Conservation (phyloP, 163 green algal genomes). For the Chloromonas sp. region DNA sequence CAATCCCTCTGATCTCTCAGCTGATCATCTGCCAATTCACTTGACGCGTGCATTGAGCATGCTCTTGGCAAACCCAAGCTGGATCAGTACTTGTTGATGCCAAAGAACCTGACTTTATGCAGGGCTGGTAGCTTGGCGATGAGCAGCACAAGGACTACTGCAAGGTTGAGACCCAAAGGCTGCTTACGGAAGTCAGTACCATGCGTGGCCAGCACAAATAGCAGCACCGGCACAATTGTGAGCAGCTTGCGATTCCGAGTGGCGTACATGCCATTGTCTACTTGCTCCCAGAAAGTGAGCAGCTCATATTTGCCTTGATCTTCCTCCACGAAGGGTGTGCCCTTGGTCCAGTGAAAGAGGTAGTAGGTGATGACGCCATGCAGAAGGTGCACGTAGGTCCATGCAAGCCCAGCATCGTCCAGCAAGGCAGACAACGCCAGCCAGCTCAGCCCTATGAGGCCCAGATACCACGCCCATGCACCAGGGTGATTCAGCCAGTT, state of each 20-base stretch:
- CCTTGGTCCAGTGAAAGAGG: conserved; percentile 93
- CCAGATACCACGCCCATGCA: conserved; percentile 84
- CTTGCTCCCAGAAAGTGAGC: conserved; percentile 96
- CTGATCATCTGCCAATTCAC: too few relatives aligned
- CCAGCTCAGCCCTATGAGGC: conserved; percentile 77
- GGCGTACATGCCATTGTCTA: conserved; percentile 84
- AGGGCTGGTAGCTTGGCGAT: conserved; percentile 88
- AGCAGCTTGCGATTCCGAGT: conserved; percentile 95
- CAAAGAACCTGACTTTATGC: conserved; percentile 88
- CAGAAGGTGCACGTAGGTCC: conserved; percentile 86
- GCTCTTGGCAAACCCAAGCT: too few relatives aligned
- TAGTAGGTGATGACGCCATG: conserved; percentile 89
- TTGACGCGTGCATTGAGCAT: too few relatives aligned
- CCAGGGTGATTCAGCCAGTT: conserved; percentile 77
- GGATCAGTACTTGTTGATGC: conserved; percentile 81
- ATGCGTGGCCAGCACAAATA: conserved; percentile 85
- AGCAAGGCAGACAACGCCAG: conserved; percentile 57
- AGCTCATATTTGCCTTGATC: conserved; percentile 90
- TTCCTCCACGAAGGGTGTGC: conserved; percentile 60
- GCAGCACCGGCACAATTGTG: conserved; percentile 76
- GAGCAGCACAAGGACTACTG: conserved; percentile 76
- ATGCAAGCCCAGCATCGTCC: conserved; percentile 74
- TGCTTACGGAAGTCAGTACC: conserved; percentile 81
- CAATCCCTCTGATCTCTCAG: too few relatives aligned
- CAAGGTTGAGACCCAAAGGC: conserved; percentile 80